Conservation (phyloP, 768 basidiomycete genomes). For the Cystofilobasidium macerans region DNA sequence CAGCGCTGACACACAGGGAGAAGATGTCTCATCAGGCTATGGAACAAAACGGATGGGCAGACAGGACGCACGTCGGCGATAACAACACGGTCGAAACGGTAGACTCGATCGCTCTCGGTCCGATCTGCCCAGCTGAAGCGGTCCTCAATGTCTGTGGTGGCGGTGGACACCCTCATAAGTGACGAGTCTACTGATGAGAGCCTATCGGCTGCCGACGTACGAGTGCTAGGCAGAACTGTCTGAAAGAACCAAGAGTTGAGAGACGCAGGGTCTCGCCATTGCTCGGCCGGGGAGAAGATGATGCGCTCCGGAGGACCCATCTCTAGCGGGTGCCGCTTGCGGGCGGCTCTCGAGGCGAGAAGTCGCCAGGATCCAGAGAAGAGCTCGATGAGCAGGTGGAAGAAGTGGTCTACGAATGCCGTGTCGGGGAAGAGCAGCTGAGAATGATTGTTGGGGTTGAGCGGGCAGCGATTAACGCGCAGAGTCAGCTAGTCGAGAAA, state of each 20-base stretch:
- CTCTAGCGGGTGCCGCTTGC: neutral
- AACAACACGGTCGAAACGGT: constrained; percentile 18
- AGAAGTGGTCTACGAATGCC: constrained; percentile 12
- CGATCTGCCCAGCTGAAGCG: constrained; percentile 7
- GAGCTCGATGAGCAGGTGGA: constrained; percentile 21
- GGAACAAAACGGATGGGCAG: neutral
- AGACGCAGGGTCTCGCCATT: constrained; percentile 19
- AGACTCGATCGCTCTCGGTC: constrained; percentile 6
- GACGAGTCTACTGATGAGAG: too few species aligned
- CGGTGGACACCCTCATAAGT: neutral
- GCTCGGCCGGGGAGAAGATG: constrained; percentile 13
- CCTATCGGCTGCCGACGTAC: neutral
- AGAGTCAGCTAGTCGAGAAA: neutral
- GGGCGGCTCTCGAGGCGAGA: neutral
- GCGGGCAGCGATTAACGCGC: neutral
- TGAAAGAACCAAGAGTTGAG: constrained; percentile 23
- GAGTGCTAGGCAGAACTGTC: constrained; percentile 6
- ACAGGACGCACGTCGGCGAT: constrained; percentile 12
- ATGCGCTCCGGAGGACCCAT: constrained; percentile 16
- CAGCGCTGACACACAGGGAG: neutral
- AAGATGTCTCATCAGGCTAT: neutral
- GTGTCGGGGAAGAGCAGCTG: constrained; percentile 17
- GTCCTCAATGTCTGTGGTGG: constrained; percentile 13
- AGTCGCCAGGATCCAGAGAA: constrained; percentile 20
- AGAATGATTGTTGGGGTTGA: neutral